Evolutionary conservation across 2,329 filamentous ascomycete genomes (phyloP).

Genomic region (Allantophomopsis lycopodina): DNA sequence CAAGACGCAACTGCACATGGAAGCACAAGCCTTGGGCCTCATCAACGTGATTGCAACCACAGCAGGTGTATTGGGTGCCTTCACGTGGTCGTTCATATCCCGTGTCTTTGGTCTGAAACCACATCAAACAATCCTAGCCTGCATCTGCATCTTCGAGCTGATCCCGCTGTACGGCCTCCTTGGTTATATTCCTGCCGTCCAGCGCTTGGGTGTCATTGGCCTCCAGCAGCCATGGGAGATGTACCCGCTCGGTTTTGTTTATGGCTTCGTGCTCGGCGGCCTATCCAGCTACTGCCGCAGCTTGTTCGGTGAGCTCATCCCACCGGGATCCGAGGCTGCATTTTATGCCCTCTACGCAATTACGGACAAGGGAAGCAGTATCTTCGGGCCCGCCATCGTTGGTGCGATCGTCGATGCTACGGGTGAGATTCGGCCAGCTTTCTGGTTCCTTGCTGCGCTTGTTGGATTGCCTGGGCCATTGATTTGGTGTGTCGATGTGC

Average conservation of each 20-base stretch:
- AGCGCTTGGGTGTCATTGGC: constrained; percentile 61
- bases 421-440: constrained; percentile 72
- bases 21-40: constrained; percentile 71
- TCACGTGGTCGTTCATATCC: constrained; percentile 76
- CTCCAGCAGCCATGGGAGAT: constrained; percentile 95
- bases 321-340: constrained; percentile 84
- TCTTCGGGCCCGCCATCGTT: constrained; percentile 91
- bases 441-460: constrained; percentile 81
- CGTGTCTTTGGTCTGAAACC: constrained; percentile 55
- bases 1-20: constrained; percentile 86
- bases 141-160: constrained; percentile 78
- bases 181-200: constrained; percentile 73
- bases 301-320: constrained; percentile 86
- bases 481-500: constrained; percentile 75
- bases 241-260: constrained; percentile 82
- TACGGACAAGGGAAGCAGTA: constrained; percentile 87
- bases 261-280: constrained; percentile 89
- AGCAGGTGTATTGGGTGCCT: constrained; percentile 74
- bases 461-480: constrained; percentile 75
- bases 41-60: constrained; percentile 89
- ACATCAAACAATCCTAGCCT: constrained; percentile 82
- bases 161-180: constrained; percentile 86
- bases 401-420: constrained; percentile 80
- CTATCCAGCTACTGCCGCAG: constrained; percentile 84
- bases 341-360: constrained; percentile 97